Percentiles rank a stretch among this genome's conserved stretches.
Conservation (phyloP, 148 eudicot genomes). For the Silene conica region DNA sequence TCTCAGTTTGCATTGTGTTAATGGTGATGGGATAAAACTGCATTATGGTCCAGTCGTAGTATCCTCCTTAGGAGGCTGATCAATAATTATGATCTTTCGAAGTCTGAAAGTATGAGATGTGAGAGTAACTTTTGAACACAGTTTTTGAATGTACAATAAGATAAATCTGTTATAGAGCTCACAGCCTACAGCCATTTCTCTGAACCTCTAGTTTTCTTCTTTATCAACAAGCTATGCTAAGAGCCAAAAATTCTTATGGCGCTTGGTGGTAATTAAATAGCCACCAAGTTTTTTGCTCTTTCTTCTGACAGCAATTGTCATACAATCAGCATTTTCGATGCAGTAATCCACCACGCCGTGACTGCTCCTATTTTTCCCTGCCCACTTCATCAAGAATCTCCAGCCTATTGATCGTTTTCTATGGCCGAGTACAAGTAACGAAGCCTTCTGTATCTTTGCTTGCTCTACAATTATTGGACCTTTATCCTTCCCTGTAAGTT, state of each 20-base stretch:
- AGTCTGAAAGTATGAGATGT: not conserved
- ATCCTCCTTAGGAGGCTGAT: not conserved
- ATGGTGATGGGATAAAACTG: not conserved
- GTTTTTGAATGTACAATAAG: not conserved
- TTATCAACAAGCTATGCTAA: conserved; percentile 43
- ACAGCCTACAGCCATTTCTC: not conserved
- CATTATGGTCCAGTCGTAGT: not conserved
- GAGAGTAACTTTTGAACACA: not conserved
- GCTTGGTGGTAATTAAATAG: conserved; percentile 71
- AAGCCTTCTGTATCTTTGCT: conserved; percentile 47
- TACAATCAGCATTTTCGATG: conserved; percentile 70
- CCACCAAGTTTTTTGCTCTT: conserved; percentile 72
- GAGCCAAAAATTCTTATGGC: conserved; percentile 86
- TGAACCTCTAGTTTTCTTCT: not conserved
- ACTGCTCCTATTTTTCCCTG: conserved; percentile 36
- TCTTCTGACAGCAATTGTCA: conserved; percentile 80
- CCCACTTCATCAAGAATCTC: conserved; percentile 53
- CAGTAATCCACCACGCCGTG: conserved; percentile 59
- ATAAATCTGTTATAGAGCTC: conserved; percentile 1
- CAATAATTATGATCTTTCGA: not conserved
- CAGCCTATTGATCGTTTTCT: conserved; percentile 50
- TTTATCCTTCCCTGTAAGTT: conserved; percentile 55
- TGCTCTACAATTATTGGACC: conserved; percentile 59
- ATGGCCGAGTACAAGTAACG: conserved; percentile 64
- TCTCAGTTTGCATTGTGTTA: not conserved